Conservation (phyloP, 148 eudicot species). For the Camellia sinensis region DNA sequence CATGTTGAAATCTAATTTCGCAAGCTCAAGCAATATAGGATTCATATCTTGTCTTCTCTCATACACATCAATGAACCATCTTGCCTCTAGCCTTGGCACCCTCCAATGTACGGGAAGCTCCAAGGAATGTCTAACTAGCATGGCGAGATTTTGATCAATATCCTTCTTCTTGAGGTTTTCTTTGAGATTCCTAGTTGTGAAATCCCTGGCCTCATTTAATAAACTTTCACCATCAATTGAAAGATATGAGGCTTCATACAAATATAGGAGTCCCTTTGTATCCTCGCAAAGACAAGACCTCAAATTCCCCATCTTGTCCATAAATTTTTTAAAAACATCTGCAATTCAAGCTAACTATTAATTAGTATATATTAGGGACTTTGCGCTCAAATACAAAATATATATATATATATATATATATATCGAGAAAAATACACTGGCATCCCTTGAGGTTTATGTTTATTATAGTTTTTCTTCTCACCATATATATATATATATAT, state of each 20-base stretch:
- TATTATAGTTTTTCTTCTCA: too few species aligned
- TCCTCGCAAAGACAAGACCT: constrained; percentile 6
- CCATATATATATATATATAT: too few species aligned
- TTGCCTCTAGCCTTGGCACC: constrained; percentile 4
- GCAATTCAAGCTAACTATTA: not conserved
- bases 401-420: too few species aligned
- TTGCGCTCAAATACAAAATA: too few species aligned
- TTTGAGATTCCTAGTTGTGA: constrained; percentile 9
- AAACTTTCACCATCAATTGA: constrained; percentile 9
- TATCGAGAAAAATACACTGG: too few species aligned
- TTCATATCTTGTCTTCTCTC: not conserved
- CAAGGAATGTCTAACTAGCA: constrained; percentile 4
- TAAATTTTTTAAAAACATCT: constrained; percentile 18
- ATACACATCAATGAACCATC: constrained; percentile 10
- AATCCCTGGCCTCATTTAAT: constrained; percentile 16
- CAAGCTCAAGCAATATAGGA: not conserved
- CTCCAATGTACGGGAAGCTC: constrained; percentile 2
- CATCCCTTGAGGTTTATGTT: too few species aligned
- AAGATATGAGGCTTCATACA: constrained; percentile 28
- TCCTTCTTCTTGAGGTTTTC: not conserved
- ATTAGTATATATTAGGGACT: too few species aligned
- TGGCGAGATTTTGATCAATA: not conserved
- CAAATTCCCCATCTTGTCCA: constrained; percentile 13
- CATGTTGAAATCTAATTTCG: constrained; percentile 13
- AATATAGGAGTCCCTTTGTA: not conserved